Evolutionary conservation across 495 filamentous ascomycete species (phyloP).

Genomic region (Penicillium pancosmium): DNA sequence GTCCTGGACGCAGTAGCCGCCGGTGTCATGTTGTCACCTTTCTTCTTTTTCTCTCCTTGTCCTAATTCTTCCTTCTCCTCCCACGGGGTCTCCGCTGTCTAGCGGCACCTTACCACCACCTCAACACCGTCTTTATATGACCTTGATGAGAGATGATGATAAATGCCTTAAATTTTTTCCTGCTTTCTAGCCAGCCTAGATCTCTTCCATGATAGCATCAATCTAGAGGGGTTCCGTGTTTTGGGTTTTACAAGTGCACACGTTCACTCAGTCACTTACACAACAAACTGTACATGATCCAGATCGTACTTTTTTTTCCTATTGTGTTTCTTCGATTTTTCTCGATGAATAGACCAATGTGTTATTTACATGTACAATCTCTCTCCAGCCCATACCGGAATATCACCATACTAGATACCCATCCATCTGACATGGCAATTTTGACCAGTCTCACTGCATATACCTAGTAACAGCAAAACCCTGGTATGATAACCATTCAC

Average conservation of each 20-base stretch:
- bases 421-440: background rate
- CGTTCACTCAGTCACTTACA: slow-evolving; percentile 12
- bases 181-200: slow-evolving; percentile 47
- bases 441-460: slow-evolving; percentile 1
- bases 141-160: slow-evolving; percentile 60
- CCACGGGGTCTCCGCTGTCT: slow-evolving; percentile 20
- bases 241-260: slow-evolving; percentile 14
- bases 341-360: slow-evolving; percentile 4
- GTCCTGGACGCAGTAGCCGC: slow-evolving; percentile 41
- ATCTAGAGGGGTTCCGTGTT: slow-evolving; percentile 34
- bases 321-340: background rate
- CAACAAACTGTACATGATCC: slow-evolving; percentile 2
- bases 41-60: slow-evolving; percentile 18
- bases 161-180: slow-evolving; percentile 43
- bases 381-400: background rate
- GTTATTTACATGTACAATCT: background rate
- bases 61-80: slow-evolving; percentile 10
- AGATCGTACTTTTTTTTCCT: background rate
- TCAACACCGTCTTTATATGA: slow-evolving; percentile 54
- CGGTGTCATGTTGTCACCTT: slow-evolving; percentile 15
- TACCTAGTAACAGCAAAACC: background rate
- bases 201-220: slow-evolving; percentile 43
- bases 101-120: slow-evolving; percentile 50
- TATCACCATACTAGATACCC: background rate
- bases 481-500: background rate